Conservation (phyloP, 768 basidiomycete genomes). For the Hericium coralloides region DNA sequence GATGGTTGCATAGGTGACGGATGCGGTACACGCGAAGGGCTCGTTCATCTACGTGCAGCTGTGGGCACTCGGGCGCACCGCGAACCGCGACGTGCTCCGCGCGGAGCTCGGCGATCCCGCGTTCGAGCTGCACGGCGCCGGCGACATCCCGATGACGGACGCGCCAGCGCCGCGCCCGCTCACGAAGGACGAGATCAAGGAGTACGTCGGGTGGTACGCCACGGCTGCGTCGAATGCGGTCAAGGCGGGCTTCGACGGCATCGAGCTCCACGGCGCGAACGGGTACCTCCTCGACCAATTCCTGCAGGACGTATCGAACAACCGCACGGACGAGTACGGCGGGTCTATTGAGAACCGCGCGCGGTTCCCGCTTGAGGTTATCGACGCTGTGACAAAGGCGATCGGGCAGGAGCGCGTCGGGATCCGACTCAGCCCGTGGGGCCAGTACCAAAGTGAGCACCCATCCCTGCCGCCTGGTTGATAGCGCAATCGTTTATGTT, state of each 20-base stretch:
- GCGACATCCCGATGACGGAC: not conserved
- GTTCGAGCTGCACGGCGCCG: not conserved
- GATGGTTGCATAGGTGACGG: constrained; percentile 16
- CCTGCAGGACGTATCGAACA: constrained; percentile 28
- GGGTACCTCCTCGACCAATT: constrained; percentile 33
- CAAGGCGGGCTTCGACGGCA: constrained; percentile 19
- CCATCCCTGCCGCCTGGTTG: not conserved
- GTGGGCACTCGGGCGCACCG: constrained; percentile 28
- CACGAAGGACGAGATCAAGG: constrained; percentile 13
- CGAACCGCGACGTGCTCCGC: constrained; percentile 4
- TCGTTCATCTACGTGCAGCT: constrained; percentile 27
- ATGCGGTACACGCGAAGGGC: constrained; percentile 26
- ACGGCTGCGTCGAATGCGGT: constrained; percentile 26
- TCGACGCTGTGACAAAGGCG: constrained; percentile 25
- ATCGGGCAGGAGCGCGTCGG: constrained; percentile 27
- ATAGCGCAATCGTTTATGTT: not conserved
- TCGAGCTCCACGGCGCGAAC: constrained; percentile 20
- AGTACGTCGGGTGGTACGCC: constrained; percentile 17
- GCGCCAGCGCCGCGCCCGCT: constrained; percentile 10
- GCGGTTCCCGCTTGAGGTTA: constrained; percentile 29
- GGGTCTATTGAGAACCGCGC: constrained; percentile 36
- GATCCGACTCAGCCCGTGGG: constrained; percentile 24
- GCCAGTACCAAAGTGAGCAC: not conserved
- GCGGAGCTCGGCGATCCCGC: not conserved
- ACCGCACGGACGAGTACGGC: constrained; percentile 35